phyloP scores from a whole-genome alignment of 345 rosid species.

The Murraya koenigii region DNA sequence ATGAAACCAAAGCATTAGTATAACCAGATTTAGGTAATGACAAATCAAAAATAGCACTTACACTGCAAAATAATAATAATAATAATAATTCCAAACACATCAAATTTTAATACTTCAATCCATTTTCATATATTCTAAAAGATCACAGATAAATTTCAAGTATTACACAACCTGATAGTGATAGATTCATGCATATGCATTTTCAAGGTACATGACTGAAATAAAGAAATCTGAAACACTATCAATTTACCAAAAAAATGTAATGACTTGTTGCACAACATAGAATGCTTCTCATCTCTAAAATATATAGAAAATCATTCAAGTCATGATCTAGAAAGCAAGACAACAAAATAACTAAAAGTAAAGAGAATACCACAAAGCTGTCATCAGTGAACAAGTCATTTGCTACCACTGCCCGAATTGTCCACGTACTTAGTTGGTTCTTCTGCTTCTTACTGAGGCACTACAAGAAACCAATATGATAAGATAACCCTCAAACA shows the following conservation, averaged over 20 bases:
- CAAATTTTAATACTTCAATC: background rate
- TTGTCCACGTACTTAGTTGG: constrained; percentile 63
- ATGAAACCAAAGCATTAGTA: background rate
- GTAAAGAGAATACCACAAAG: constrained; percentile 67
- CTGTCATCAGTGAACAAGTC: constrained; percentile 95
- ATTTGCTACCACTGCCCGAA: constrained; percentile 81
- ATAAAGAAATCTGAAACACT: background rate
- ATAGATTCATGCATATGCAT: background rate
- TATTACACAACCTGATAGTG: constrained; percentile 8
- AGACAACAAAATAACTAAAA: constrained; percentile 1
- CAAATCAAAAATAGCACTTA: background rate
- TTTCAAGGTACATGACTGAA: background rate
- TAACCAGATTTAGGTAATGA: background rate
- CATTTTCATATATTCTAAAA: background rate
- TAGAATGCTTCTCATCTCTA: background rate
- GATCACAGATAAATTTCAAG: background rate
- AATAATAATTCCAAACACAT: background rate
- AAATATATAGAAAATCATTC: constrained; percentile 2
- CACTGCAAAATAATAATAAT: no score
- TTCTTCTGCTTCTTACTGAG: constrained; percentile 70
- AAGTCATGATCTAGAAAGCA: background rate
- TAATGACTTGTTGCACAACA: background rate
- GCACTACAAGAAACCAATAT: constrained; percentile 43
- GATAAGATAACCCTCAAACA: constrained; percentile 22
- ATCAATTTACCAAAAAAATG: background rate